Conservation (phyloP, 2,329 filamentous ascomycete genomes). For the Scytalidium lignicola region DNA sequence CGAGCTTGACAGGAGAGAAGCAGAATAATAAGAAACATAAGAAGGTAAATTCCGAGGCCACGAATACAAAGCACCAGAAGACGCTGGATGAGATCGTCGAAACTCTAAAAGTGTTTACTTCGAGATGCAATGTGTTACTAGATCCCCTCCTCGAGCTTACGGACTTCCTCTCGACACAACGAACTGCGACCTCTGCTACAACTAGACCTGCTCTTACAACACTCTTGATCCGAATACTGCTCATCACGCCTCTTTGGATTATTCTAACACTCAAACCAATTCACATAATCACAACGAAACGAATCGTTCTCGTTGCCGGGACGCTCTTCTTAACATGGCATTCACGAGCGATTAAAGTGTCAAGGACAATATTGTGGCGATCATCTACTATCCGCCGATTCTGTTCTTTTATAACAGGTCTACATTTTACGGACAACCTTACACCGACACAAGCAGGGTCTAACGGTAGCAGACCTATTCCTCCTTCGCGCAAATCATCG, state of each 20-base stretch:
- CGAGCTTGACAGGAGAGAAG: slow-evolving; percentile 63
- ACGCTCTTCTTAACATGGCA: slow-evolving; percentile 90
- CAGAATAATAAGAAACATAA: slow-evolving; percentile 46
- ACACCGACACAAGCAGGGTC: slow-evolving; percentile 12
- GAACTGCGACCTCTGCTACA: slow-evolving; percentile 84
- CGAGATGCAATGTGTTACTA: slow-evolving; percentile 83
- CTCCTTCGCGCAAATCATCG: slow-evolving; percentile 23
- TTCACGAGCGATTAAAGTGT: slow-evolving; percentile 77
- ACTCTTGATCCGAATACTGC: slow-evolving; percentile 81
- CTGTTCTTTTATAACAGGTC: slow-evolving; percentile 70
- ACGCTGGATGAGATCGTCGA: slow-evolving; percentile 97
- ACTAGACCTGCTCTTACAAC: slow-evolving; percentile 85
- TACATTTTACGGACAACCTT: slow-evolving; percentile 59
- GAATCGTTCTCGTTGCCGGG: slow-evolving; percentile 79
- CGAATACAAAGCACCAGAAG: slow-evolving; percentile 76
- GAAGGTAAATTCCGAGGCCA: slow-evolving; percentile 45
- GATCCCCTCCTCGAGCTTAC: slow-evolving; percentile 86
- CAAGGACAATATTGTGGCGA: slow-evolving; percentile 84
- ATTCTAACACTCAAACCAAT: slow-evolving; percentile 75
- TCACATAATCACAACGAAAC: slow-evolving; percentile 78
- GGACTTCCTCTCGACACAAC: slow-evolving; percentile 87
- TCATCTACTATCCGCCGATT: slow-evolving; percentile 68
- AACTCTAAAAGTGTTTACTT: slow-evolving; percentile 83
- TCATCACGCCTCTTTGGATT: slow-evolving; percentile 87
- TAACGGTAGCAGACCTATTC: slow-evolving; percentile 26